A percentile compares a stretch with the other conserved stretches of the same genome.
These are phyloP conservation scores for Fusarium solani-melongenae DNA, from an alignment of 2,329 filamentous ascomycete species.

Conservation along the genomic window DNA sequence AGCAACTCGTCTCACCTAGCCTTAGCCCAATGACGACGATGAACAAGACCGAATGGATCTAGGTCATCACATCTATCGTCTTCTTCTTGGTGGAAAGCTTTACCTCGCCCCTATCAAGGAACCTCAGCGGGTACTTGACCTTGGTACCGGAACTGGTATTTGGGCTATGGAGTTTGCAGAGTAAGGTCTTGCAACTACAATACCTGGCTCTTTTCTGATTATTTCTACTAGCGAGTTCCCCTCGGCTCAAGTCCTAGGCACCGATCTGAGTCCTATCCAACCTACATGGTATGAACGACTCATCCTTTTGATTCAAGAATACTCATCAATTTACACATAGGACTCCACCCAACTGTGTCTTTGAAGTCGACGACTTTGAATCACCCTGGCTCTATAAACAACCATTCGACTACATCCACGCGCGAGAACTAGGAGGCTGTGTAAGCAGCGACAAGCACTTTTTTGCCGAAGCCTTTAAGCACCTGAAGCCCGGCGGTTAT, in stretches of 20 bases:
- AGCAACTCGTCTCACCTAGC: background rate
- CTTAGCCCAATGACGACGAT: slow-evolving; percentile 20
- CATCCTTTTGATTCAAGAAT: background rate
- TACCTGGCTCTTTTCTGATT: background rate
- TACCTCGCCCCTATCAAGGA: slow-evolving; percentile 15
- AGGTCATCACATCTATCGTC: slow-evolving; percentile 17
- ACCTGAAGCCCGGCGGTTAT: slow-evolving; percentile 2
- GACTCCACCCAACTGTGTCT: slow-evolving; percentile 15
- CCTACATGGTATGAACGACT: slow-evolving; percentile 1
- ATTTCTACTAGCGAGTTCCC: background rate
- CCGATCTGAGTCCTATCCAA: slow-evolving; percentile 25
- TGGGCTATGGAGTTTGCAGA: slow-evolving; percentile 29
- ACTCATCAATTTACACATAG: background rate
- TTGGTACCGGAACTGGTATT: slow-evolving; percentile 21
- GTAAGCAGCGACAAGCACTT: background rate
- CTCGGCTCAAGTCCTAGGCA: slow-evolving; percentile 6
- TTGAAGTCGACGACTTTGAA: slow-evolving; percentile 25
- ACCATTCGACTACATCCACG: slow-evolving; percentile 18
- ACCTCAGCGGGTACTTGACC: slow-evolving; percentile 9
- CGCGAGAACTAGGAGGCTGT: slow-evolving; percentile 11
- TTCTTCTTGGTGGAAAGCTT: slow-evolving; percentile 10
- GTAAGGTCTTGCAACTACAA: background rate
- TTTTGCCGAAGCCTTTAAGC: background rate
- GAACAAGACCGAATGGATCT: slow-evolving; percentile 27
- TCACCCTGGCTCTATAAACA: slow-evolving; percentile 16